phyloP scores from a whole-genome alignment of 192 early-diverging fungal species.

The Mortierella claussenii region DNA sequence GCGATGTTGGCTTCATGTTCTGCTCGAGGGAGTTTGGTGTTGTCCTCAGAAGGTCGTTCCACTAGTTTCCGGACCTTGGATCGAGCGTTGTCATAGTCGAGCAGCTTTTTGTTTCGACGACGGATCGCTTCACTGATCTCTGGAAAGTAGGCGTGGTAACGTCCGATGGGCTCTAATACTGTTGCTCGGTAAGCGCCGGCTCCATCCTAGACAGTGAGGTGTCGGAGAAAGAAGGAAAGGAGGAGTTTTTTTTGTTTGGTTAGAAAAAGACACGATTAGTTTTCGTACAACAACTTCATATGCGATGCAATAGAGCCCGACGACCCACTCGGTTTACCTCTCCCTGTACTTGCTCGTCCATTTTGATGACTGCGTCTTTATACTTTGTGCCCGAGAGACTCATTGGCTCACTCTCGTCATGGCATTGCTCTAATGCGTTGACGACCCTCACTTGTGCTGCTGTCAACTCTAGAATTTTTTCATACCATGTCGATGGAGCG shows the following conservation, averaged over 20 bases:
- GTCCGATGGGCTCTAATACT: constrained; percentile 90
- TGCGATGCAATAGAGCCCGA: no score
- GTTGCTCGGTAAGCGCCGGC: constrained; percentile 86
- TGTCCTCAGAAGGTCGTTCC: constrained; percentile 81
- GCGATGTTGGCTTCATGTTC: constrained; percentile 84
- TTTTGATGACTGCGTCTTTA: constrained; percentile 79
- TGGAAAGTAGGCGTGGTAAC: constrained; percentile 88
- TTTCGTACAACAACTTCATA: no score
- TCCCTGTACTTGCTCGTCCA: constrained; percentile 84
- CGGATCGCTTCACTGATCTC: constrained; percentile 94
- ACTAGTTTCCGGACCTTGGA: constrained; percentile 83
- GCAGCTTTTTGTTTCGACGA: constrained; percentile 85
- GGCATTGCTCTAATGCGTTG: constrained; percentile 88
- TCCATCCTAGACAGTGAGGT: no score
- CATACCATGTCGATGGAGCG: not conserved
- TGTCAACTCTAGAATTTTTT: constrained; percentile 72
- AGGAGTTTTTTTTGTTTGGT: no score
- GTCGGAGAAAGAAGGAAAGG: no score
- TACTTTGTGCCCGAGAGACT: constrained; percentile 82
- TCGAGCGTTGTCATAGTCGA: constrained; percentile 88
- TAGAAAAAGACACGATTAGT: not conserved
- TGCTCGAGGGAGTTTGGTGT: constrained; percentile 71
- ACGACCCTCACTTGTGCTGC: constrained; percentile 86
- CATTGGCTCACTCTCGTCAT: constrained; percentile 85
- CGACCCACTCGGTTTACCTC: constrained; percentile 59